Percentiles rank a stretch among this genome's conserved stretches.
Evolutionary conservation across 768 basidiomycete species (phyloP).

Genomic region (Tricholoma terreum): DNA sequence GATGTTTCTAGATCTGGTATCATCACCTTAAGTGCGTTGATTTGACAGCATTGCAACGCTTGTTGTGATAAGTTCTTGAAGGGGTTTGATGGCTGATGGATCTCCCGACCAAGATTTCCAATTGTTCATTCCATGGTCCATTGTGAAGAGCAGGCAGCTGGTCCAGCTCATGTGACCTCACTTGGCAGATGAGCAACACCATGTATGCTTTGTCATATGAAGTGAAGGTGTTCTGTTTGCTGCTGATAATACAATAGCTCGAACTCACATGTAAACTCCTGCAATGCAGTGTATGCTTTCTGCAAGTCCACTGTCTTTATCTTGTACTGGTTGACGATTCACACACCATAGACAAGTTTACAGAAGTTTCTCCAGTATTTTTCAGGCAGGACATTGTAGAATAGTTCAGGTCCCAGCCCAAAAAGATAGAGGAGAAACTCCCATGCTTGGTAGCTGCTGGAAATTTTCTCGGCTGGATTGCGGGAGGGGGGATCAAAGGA

Average conservation of each 20-base stretch:
- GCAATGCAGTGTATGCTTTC: conserved; percentile 18
- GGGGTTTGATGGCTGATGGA: conserved; percentile 9
- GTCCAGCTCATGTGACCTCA: not conserved
- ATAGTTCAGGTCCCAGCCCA: conserved; percentile 24
- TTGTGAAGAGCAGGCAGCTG: conserved; percentile 1
- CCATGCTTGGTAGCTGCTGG: conserved; percentile 28
- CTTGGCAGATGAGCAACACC: not conserved
- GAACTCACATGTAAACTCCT: conserved; percentile 4
- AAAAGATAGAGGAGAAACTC: conserved; percentile 27
- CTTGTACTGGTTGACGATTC: conserved; percentile 20
- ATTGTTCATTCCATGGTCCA: conserved; percentile 14
- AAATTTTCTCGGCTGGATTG: conserved; percentile 29
- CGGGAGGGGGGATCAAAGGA: conserved; percentile 28
- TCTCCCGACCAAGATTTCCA: conserved; percentile 10
- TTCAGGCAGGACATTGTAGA: conserved; percentile 22
- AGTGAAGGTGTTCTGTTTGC: not conserved
- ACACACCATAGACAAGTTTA: conserved; percentile 23
- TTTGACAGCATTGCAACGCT: not conserved
- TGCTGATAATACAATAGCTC: not conserved
- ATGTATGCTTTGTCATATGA: conserved; percentile 4
- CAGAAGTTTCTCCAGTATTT: conserved; percentile 26
- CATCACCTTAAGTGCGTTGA: not conserved
- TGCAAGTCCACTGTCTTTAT: conserved; percentile 16
- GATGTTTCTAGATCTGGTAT: not conserved
- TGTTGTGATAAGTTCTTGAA: conserved; percentile 9